Percentiles rank a stretch among this genome's conserved stretches.
These are phyloP conservation scores for Hericium erinaceus DNA, from an alignment of 768 basidiomycete species.

Conservation along the genomic window DNA sequence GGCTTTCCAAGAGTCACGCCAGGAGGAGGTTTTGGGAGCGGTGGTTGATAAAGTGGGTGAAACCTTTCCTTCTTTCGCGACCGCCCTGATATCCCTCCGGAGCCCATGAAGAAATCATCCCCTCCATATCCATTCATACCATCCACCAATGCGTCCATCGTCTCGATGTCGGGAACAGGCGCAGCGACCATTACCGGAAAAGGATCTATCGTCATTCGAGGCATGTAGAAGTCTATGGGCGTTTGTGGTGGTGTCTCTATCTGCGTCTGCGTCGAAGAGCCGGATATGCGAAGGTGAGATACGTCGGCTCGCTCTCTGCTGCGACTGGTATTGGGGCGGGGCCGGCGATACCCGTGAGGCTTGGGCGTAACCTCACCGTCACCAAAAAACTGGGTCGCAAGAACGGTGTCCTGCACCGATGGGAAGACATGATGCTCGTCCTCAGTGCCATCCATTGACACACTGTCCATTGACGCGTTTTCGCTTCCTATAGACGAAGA, in stretches of 20 bases:
- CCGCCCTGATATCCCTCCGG: slow-evolving; percentile 33
- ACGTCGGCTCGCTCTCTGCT: slow-evolving; percentile 4
- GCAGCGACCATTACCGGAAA: slow-evolving; percentile 62
- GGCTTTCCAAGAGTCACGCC: slow-evolving; percentile 57
- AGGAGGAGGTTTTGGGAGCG: slow-evolving; percentile 75
- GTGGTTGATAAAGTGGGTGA: slow-evolving; percentile 76
- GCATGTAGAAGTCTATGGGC: slow-evolving; percentile 39
- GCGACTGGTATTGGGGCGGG: slow-evolving; percentile 2
- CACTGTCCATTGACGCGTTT: neutral
- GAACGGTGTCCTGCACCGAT: neutral
- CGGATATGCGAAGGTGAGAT: slow-evolving; percentile 42
- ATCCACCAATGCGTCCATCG: slow-evolving; percentile 83
- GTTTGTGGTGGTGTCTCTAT: slow-evolving; percentile 68
- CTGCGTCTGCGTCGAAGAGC: slow-evolving; percentile 54
- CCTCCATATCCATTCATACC: slow-evolving; percentile 70
- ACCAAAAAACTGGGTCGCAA: neutral
- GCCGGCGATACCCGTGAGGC: slow-evolving; percentile 7
- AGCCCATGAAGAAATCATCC: slow-evolving; percentile 41
- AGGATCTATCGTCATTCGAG: slow-evolving; percentile 18
- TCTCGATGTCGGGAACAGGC: slow-evolving; percentile 71
- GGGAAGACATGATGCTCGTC: neutral
- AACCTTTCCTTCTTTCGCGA: slow-evolving; percentile 42
- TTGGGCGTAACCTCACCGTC: slow-evolving; percentile 6
- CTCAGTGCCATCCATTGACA: neutral
- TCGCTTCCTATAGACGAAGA: slow-evolving; percentile 9